Base-by-base conservation (phyloP, 2,329 filamentous ascomycete genomes). In the Fusarium sambucinum region DNA sequence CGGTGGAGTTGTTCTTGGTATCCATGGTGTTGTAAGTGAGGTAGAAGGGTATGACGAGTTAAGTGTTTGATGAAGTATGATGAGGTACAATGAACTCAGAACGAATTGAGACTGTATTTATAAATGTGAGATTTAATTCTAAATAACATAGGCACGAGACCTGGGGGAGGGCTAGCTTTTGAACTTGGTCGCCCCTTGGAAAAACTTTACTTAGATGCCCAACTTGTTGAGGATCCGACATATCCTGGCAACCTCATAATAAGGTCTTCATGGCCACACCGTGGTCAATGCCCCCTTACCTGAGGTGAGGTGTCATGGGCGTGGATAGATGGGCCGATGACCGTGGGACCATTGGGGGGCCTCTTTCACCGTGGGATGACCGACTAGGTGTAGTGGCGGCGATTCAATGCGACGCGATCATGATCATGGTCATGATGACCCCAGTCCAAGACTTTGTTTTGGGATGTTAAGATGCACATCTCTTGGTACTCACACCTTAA, bases 321-420 rank as follows among this genome's bases (percentile, higher is more conserved):
- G 71, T 74, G 72, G 72, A 68, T 71, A 63, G 64, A 74, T 74
- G 72, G 72, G 63, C 55, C 63, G 72, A 74, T 74, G 69, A 51
- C 48, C 59, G 69, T 73, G 71, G 67, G 65, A 64, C 69, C 62
- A 73, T 71, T 55, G 60, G 51, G 47, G 47, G 47, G 14, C 47
- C 41, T 54, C 41, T 58, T 35, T 71, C 61, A 69, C 63, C 70
- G 63, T 74, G 72, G 70, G 72, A 66, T 70, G 63, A 47, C 68
- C 71, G 61, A 72, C 72, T 70, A 42, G 63, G 61, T 52, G 64
- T 25, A 51, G 70, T 72, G 67, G 70, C 70, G 58, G 70, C 59
- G 53, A 42, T 59, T 38, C 7, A n/a, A 50, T 50, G 59, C 57
- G 55, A 19, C 61, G 51, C 62, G 55, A 67, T 59, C 55, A 71